Conservation (phyloP, 345 rosid genomes). For the Ceriops decandra region DNA sequence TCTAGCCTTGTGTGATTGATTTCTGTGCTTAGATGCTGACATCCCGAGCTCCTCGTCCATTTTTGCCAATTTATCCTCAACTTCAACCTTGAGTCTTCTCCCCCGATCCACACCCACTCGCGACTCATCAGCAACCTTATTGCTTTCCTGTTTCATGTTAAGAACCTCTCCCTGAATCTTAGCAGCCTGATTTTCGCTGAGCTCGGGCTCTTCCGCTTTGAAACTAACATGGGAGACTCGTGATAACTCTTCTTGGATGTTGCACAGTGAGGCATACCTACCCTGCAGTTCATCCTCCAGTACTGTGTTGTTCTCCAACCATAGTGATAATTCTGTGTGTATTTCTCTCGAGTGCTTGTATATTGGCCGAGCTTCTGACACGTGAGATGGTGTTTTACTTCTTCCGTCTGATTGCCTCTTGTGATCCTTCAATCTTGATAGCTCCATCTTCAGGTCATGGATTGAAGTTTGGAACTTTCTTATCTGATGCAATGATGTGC, state of each 20-base stretch:
- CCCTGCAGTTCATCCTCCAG: constrained; percentile 65
- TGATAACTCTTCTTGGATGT: constrained; percentile 39
- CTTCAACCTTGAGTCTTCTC: constrained; percentile 40
- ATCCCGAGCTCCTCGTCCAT: constrained; percentile 56
- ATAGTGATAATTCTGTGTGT: constrained; percentile 60
- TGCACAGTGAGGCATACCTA: constrained; percentile 50
- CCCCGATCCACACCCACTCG: constrained; percentile 55
- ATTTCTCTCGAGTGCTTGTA: constrained; percentile 71
- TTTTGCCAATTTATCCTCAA: constrained; percentile 40
- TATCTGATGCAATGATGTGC: constrained; percentile 70
- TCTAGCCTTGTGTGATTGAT: constrained; percentile 33
- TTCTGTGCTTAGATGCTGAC: constrained; percentile 27
- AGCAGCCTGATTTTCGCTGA: constrained; percentile 62
- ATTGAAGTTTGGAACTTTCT: constrained; percentile 60
- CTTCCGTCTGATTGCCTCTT: constrained; percentile 34
- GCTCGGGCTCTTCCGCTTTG: constrained; percentile 33
- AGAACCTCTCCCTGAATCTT: constrained; percentile 79
- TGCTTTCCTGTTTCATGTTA: constrained; percentile 88
- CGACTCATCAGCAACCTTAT: constrained; percentile 56
- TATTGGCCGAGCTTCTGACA: constrained; percentile 61
- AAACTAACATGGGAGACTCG: constrained; percentile 31
- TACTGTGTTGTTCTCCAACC: constrained; percentile 70
- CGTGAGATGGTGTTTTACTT: constrained; percentile 19
- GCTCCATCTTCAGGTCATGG: constrained; percentile 57
- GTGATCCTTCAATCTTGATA: constrained; percentile 34